Evolutionary conservation across 2,329 filamentous ascomycete genomes (phyloP).

Genomic region (Ustulina deusta): DNA sequence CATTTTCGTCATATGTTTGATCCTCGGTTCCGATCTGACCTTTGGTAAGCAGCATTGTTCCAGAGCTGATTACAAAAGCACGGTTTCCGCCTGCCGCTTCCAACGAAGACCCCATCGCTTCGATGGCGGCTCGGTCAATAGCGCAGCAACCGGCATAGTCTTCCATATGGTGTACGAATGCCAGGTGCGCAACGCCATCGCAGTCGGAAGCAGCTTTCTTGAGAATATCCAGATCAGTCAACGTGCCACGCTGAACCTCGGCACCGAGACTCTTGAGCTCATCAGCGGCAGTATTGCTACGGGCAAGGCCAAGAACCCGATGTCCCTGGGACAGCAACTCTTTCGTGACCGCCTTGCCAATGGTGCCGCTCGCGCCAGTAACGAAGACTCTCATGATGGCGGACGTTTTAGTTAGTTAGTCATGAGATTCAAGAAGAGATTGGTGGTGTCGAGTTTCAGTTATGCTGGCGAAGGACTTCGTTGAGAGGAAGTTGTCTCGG

Average conservation of each 20-base stretch:
- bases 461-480: not conserved
- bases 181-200: conserved; percentile 27
- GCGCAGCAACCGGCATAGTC: conserved; percentile 22
- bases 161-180: conserved; percentile 26
- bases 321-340: conserved; percentile 30
- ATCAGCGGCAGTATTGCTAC: conserved; percentile 17
- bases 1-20: conserved; percentile 12
- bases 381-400: conserved; percentile 27
- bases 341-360: conserved; percentile 23
- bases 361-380: conserved; percentile 28
- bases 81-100: conserved; percentile 14
- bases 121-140: conserved; percentile 29
- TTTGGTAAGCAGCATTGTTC: conserved; percentile 23
- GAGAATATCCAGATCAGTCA: conserved; percentile 24
- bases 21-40: conserved; percentile 22
- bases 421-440: not conserved
- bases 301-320: conserved; percentile 25
- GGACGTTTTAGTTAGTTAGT: not conserved
- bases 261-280: conserved; percentile 16
- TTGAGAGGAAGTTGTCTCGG: not conserved
- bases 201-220: conserved; percentile 23
- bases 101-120: conserved; percentile 29
- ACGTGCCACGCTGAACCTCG: conserved; percentile 21
- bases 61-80: conserved; percentile 30
- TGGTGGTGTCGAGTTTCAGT: not conserved